Evolutionary conservation across 495 filamentous ascomycete genomes (phyloP), one percentile per base, ranked within the genome.

Genomic region (Achaetomiella virescens): DNA sequence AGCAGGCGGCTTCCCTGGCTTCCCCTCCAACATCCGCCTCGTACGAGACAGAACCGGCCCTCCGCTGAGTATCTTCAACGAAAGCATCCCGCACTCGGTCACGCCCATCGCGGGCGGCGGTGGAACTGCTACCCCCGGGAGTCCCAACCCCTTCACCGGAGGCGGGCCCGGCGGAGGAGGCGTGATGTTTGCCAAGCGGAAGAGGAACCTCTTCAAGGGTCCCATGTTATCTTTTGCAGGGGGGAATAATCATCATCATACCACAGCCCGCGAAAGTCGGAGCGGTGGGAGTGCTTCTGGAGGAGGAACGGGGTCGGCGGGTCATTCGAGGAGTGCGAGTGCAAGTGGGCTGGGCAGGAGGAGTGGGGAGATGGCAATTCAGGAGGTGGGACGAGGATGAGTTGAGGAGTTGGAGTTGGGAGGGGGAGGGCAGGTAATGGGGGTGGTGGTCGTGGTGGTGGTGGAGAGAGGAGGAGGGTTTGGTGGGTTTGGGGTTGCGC

Each of bases 151-250:
- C 60, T 61, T 84, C 25, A 35, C 18, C 1, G 43, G 36, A 66
- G 14, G 25, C 22, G 51, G 50, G n/a, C n/a, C n/a, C 24, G 20
- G 17, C 20, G 35, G 48, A 0, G 78, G 76, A 7, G 87, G 86
- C 25, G 79, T 97, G 21, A 75, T 95, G 12, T 97, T 96, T 69
- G 91, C 93, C 6, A 92, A 91, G 64, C 76, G 93, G 52, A 97
- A 97, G 71, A 80, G 86, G 57, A 90, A 84, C 38, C 70, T 91
- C 1, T 96, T 97, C 71, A 93, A 95, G 66, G 95, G 93, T 0
- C 93, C 95, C 33, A 80, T 84, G 77, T 77, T 73, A 40, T 80
- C 70, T 18, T 62, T 79, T 38, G 71, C 70, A 36, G 66, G 67
- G 22, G 64, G 75, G 33, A 24, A 48, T 15, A 3, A 46, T 17